A percentile compares a stretch with the other conserved stretches of the same genome.
Conservation (phyloP, 768 basidiomycete genomes). For the Lactarius psammicola region DNA sequence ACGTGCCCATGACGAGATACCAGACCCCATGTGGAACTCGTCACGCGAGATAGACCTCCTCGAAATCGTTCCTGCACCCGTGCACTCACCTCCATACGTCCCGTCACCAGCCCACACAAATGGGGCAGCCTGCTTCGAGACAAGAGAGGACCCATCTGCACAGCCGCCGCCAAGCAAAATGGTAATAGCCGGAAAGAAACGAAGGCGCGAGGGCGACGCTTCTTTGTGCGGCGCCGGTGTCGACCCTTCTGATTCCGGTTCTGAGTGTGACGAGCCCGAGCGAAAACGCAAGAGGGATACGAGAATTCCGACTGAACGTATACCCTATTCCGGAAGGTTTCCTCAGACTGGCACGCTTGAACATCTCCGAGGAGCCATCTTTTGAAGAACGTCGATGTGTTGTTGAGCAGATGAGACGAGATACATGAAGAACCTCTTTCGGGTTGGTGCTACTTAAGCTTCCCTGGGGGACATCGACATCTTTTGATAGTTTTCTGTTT, state of each 20-base stretch:
- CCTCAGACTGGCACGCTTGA: neutral
- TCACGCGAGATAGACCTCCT: neutral
- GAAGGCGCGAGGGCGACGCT: conserved; percentile 10
- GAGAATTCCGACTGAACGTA: neutral
- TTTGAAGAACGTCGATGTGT: neutral
- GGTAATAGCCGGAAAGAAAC: conserved; percentile 21
- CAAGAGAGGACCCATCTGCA: neutral
- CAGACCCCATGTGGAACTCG: conserved; percentile 20
- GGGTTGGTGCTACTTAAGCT: neutral
- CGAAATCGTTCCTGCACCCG: neutral
- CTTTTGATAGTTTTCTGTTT: neutral
- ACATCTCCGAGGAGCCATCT: neutral
- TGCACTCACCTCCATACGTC: neutral
- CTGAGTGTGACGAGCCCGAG: neutral
- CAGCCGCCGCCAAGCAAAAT: conserved; percentile 9
- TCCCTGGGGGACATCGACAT: neutral
- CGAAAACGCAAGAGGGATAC: conserved; percentile 13
- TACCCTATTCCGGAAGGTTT: neutral
- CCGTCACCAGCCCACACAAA: neutral
- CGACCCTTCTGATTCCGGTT: neutral
- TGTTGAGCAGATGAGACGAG: conserved; percentile 3
- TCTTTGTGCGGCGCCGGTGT: neutral
- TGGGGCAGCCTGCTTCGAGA: neutral
- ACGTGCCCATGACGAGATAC: neutral
- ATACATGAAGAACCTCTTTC: conserved; percentile 1